A percentile compares a stretch with the other conserved stretches of the same genome.
These are phyloP conservation scores for Cystobasidium sp. DNA, from an alignment of 1,284 basidiomycete species.

Conservation along the genomic window DNA sequence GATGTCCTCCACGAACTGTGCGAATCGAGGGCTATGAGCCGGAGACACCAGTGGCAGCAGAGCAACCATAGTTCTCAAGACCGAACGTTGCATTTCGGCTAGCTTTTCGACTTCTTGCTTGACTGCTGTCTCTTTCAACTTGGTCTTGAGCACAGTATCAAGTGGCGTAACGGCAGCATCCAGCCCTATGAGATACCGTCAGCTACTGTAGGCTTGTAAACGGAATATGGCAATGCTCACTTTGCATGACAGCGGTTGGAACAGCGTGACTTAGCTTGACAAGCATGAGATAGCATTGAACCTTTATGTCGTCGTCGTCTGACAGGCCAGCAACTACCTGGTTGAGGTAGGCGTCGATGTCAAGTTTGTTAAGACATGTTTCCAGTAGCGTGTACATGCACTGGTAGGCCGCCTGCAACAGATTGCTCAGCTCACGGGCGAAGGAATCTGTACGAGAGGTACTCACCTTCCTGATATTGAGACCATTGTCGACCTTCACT, in stretches of 20 bases:
- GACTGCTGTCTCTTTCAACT: slow-evolving; percentile 80
- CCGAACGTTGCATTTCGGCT: slow-evolving; percentile 58
- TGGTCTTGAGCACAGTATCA: slow-evolving; percentile 71
- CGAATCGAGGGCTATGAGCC: slow-evolving; percentile 17
- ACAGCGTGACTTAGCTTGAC: slow-evolving; percentile 86
- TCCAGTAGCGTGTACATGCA: slow-evolving; percentile 95
- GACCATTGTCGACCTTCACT: slow-evolving; percentile 88
- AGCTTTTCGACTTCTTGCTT: slow-evolving; percentile 96
- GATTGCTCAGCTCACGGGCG: background rate
- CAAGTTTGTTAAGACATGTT: slow-evolving; percentile 82
- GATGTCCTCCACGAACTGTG: slow-evolving; percentile 12
- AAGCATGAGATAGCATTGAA: slow-evolving; percentile 92
- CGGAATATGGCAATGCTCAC: slow-evolving; percentile 46
- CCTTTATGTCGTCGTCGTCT: slow-evolving; percentile 97
- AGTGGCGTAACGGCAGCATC: slow-evolving; percentile 83
- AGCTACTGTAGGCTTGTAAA: background rate
- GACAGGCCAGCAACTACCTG: slow-evolving; percentile 80
- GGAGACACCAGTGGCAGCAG: slow-evolving; percentile 46
- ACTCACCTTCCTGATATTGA: slow-evolving; percentile 70
- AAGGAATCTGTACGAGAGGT: background rate
- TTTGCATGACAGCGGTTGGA: slow-evolving; percentile 68
- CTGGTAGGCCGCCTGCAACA: slow-evolving; percentile 82
- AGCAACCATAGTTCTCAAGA: slow-evolving; percentile 55
- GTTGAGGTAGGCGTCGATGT: slow-evolving; percentile 80
- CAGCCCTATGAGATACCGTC: slow-evolving; percentile 61